phyloP scores from a whole-genome alignment of 805 yeast genomes.

The Komagataella phaffii region DNA sequence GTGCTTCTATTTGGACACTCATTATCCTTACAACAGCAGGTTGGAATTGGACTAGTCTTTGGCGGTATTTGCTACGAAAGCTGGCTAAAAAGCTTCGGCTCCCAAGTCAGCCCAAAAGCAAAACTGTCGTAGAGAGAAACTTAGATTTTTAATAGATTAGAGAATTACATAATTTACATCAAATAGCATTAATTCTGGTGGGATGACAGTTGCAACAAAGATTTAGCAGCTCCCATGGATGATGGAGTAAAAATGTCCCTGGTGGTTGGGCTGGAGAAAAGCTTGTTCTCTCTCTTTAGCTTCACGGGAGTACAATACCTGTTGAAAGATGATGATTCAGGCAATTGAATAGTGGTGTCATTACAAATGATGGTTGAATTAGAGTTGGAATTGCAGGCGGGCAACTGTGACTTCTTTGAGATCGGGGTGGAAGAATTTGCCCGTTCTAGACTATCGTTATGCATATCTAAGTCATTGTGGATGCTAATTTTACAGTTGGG shows the following conservation, averaged over 20 bases:
- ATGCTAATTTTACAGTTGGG: background rate
- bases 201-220: conserved; percentile 26
- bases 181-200: conserved; percentile 9
- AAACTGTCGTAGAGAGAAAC: background rate
- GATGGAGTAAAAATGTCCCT: conserved; percentile 29
- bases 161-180: background rate
- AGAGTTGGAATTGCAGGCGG: conserved; percentile 2
- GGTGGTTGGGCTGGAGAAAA: background rate
- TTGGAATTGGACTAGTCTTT: conserved; percentile 70
- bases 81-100: conserved; percentile 19
- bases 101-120: background rate
- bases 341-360: background rate
- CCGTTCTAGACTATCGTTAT: background rate
- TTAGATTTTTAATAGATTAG: background rate
- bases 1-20: conserved; percentile 79
- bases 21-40: conserved; percentile 54
- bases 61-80: conserved; percentile 82
- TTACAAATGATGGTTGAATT: background rate
- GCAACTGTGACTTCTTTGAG: background rate
- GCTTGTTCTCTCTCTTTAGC: background rate
- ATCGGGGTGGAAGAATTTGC: background rate
- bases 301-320: background rate
- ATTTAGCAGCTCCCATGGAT: conserved; percentile 33
- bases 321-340: background rate
- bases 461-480: background rate